These are phyloP conservation scores for Clarkia xantiana DNA, from an alignment of 345 rosid genomes.

Conservation along the genomic window DNA sequence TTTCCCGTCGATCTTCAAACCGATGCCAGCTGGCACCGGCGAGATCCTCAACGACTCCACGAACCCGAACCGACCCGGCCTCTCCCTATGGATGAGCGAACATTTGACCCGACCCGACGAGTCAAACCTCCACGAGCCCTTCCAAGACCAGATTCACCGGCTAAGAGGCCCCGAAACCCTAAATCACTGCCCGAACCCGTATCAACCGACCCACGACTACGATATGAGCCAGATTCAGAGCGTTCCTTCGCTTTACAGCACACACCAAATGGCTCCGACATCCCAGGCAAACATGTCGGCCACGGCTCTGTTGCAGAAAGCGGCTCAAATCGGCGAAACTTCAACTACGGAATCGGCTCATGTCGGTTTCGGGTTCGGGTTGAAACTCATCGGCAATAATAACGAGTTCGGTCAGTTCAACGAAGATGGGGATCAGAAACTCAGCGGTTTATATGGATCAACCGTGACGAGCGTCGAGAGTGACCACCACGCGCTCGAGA, in stretches of 20 bases:
- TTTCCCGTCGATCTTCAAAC: constrained; percentile 43
- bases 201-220: constrained; percentile 17
- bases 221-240: constrained; percentile 24
- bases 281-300: constrained; percentile 62
- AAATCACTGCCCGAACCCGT: constrained; percentile 16
- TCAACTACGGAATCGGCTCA: constrained; percentile 35
- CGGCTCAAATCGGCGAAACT: constrained; percentile 65
- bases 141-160: constrained; percentile 24
- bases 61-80: constrained; percentile 2
- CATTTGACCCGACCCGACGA: constrained; percentile 15
- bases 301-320: constrained; percentile 87
- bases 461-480: constrained; percentile 12
- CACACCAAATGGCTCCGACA: constrained; percentile 22
- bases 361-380: constrained; percentile 30
- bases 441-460: constrained; percentile 32
- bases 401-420: constrained; percentile 5
- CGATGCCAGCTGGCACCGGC: constrained; percentile 21
- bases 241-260: constrained; percentile 68
- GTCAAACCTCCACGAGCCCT: constrained; percentile 14
- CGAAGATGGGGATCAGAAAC: constrained; percentile 38
- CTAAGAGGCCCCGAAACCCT: constrained; percentile 13
- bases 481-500: constrained; percentile 15
- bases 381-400: constrained; percentile 17
- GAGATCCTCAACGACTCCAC: constrained; percentile 1
- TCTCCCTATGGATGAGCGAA: constrained; percentile 35